Percentiles rank a stretch among this genome's conserved stretches.
phyloP scores from a whole-genome alignment of 2,329 filamentous ascomycete genomes.

The Lasiodiplodia sp. region DNA sequence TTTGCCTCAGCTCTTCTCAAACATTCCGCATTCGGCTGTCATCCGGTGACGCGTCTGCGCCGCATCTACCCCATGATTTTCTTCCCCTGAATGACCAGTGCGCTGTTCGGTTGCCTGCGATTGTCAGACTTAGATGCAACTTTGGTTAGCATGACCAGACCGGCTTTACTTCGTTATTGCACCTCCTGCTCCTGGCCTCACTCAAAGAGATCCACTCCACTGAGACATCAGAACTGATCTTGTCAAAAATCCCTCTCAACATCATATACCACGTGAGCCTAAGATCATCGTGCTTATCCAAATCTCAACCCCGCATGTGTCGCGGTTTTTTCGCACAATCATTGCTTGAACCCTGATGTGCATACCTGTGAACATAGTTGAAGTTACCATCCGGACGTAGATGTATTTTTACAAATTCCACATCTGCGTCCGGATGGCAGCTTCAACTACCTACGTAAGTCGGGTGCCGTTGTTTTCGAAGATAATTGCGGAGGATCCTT shows the following conservation, averaged over 20 bases:
- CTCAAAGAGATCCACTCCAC: too few species aligned
- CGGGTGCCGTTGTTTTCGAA: too few species aligned
- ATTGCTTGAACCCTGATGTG: too few species aligned
- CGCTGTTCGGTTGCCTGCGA: neutral
- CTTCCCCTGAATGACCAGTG: neutral
- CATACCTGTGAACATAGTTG: too few species aligned
- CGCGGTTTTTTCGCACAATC: too few species aligned
- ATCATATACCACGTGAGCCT: neutral
- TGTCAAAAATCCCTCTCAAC: neutral
- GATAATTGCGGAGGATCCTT: too few species aligned
- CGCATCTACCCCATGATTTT: neutral
- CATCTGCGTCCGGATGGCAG: too few species aligned
- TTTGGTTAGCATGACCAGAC: neutral
- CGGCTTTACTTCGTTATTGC: neutral
- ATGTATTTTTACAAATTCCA: too few species aligned
- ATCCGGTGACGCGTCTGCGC: neutral
- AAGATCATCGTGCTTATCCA: neutral
- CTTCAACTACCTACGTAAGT: too few species aligned
- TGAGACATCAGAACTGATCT: neutral
- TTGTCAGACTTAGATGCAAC: neutral
- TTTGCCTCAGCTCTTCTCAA: neutral
- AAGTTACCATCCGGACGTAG: too few species aligned
- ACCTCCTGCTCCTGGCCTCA: neutral
- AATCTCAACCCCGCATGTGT: too few species aligned
- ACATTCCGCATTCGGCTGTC: constrained; percentile 13